phyloP scores from a whole-genome alignment of 495 filamentous ascomycete genomes.

The Tricharina praecox region DNA sequence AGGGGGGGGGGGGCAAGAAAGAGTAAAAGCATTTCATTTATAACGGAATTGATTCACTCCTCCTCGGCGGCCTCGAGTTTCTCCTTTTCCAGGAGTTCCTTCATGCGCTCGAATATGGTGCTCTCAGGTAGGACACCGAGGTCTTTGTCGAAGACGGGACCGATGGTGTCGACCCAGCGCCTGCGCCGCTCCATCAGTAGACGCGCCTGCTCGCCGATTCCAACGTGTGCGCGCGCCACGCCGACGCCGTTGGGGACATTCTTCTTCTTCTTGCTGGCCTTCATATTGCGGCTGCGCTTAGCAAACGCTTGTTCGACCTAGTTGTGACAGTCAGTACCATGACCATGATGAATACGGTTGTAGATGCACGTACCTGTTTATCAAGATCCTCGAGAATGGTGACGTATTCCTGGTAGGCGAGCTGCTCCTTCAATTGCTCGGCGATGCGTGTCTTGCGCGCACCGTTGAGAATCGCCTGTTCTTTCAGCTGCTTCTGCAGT shows the following conservation, averaged over 20 bases:
- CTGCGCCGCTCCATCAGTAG: slow-evolving; percentile 75
- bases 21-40: no score
- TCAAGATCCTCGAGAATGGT: slow-evolving; percentile 96
- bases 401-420: slow-evolving; percentile 86
- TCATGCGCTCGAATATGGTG: not conserved
- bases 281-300: slow-evolving; percentile 82
- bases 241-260: slow-evolving; percentile 18
- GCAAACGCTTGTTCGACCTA: slow-evolving; percentile 73
- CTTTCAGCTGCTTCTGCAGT: slow-evolving; percentile 64
- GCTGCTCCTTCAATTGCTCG: slow-evolving; percentile 70
- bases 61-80: not conserved
- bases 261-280: slow-evolving; percentile 81
- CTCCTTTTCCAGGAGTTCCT: not conserved
- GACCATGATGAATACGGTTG: no score
- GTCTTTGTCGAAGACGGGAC: slow-evolving; percentile 52
- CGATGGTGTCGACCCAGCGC: slow-evolving; percentile 76
- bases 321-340: no score
- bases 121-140: not conserved
- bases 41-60: no score
- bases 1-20: no score
- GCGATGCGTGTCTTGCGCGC: slow-evolving; percentile 72
- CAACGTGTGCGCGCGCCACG: slow-evolving; percentile 44
- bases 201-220: slow-evolving; percentile 77
- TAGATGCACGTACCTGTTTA: slow-evolving; percentile 51
- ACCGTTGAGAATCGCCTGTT: slow-evolving; percentile 69